These are phyloP conservation scores for Platismatia glauca DNA, from an alignment of 495 filamentous ascomycete species.

Conservation along the genomic window DNA sequence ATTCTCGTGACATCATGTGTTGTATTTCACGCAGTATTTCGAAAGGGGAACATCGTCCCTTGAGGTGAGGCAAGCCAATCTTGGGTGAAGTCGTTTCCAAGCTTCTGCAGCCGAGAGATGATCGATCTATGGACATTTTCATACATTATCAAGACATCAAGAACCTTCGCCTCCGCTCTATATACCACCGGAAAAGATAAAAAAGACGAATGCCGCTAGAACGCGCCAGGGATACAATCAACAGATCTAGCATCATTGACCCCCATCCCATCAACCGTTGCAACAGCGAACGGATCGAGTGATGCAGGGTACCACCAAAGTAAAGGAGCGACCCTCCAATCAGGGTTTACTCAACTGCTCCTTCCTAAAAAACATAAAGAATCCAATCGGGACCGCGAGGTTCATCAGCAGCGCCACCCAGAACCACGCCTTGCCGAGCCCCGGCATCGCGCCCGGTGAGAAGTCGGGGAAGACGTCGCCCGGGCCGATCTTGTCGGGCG, in stretches of 20 bases:
- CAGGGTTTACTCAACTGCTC: conserved; percentile 56
- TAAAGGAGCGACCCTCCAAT: conserved; percentile 1
- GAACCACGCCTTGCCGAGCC: conserved; percentile 52
- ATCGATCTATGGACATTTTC: background rate
- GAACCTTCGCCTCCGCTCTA: background rate
- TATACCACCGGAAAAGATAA: background rate
- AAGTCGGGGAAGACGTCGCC: conserved; percentile 55
- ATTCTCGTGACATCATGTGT: no score
- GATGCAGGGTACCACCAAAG: background rate
- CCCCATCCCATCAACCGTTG: background rate
- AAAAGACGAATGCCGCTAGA: background rate
- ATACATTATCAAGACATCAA: background rate
- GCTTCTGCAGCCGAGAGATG: background rate
- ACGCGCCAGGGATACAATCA: background rate
- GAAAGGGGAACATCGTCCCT: no score
- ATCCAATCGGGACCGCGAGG: conserved; percentile 52
- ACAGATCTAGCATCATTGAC: background rate
- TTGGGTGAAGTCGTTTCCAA: background rate
- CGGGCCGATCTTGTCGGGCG: conserved; percentile 51
- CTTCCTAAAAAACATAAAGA: conserved; percentile 54
- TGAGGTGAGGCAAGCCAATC: no score
- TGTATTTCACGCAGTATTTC: no score
- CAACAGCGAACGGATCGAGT: background rate
- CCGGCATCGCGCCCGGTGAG: conserved; percentile 32
- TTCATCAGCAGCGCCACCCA: conserved; percentile 58